Conservation (phyloP, 2,329 filamentous ascomycete species). For the Alternaria longipes region DNA sequence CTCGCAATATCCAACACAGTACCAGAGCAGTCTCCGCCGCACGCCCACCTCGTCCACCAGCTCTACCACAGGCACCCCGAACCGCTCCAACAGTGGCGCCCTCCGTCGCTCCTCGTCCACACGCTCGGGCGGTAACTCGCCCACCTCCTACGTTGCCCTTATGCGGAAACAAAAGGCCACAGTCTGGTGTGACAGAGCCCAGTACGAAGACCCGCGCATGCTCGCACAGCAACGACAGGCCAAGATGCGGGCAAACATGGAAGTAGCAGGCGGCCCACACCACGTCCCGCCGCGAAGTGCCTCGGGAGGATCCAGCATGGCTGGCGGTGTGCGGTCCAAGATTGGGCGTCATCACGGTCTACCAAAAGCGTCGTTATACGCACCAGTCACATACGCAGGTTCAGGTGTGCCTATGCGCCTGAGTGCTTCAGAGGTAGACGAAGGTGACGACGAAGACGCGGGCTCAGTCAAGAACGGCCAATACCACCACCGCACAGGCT, state of each 20-base stretch:
- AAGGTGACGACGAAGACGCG: slow-evolving; percentile 80
- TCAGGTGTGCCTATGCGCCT: slow-evolving; percentile 89
- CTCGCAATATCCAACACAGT: slow-evolving; percentile 47
- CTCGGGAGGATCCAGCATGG: slow-evolving; percentile 50
- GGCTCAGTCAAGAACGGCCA: slow-evolving; percentile 49
- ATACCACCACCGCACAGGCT: slow-evolving; percentile 75
- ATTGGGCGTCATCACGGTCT: slow-evolving; percentile 84
- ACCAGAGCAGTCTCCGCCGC: slow-evolving; percentile 56
- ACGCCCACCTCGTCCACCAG: slow-evolving; percentile 76
- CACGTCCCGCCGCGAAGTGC: slow-evolving; percentile 48
- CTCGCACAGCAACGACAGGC: slow-evolving; percentile 85
- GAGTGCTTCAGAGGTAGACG: slow-evolving; percentile 94
- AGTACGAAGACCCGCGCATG: slow-evolving; percentile 87
- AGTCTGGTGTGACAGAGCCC: slow-evolving; percentile 95
- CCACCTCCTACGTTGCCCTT: slow-evolving; percentile 90
- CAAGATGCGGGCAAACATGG: slow-evolving; percentile 83
- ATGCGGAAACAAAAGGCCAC: slow-evolving; percentile 97
- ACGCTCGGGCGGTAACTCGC: slow-evolving; percentile 70
- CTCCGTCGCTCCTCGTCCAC: slow-evolving; percentile 80
- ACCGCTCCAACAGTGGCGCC: slow-evolving; percentile 62
- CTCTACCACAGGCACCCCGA: slow-evolving; percentile 62
- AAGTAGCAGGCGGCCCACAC: slow-evolving; percentile 73
- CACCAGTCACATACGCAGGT: slow-evolving; percentile 76
- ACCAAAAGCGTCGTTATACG: slow-evolving; percentile 79
- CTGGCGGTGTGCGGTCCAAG: slow-evolving; percentile 75